Conservation (phyloP, 2,329 filamentous ascomycete species). For the Neofusicoccum sp. region DNA sequence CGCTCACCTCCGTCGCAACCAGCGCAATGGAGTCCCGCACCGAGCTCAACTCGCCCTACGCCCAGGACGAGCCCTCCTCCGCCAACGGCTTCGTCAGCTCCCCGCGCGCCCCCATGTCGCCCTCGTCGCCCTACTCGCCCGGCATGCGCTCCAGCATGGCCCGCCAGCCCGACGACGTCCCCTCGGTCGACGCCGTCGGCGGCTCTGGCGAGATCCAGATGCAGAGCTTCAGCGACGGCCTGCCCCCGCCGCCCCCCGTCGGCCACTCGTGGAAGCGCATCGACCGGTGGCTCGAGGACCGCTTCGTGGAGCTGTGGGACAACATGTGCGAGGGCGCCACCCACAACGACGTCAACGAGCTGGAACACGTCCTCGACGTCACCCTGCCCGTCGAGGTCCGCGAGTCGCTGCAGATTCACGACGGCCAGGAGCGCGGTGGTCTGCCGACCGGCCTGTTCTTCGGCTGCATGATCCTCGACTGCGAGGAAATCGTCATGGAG, state of each 20-base stretch:
- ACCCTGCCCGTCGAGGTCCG: conserved; percentile 90
- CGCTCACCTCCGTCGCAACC: conserved; percentile 83
- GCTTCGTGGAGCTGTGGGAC: conserved; percentile 92
- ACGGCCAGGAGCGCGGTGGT: conserved; percentile 95
- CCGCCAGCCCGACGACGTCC: conserved; percentile 61
- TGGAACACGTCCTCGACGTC: conserved; percentile 94
- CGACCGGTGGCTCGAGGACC: conserved; percentile 88
- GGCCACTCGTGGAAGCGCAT: conserved; percentile 91
- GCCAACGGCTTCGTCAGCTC: conserved; percentile 61
- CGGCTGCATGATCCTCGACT: conserved; percentile 91
- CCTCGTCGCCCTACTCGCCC: conserved; percentile 78
- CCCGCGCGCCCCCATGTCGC: conserved; percentile 56
- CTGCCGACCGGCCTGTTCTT: conserved; percentile 90
- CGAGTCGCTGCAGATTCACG: conserved; percentile 85
- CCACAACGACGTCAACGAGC: conserved; percentile 90
- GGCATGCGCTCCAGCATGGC: conserved; percentile 79
- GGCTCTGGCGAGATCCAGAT: conserved; percentile 85
- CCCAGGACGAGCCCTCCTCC: conserved; percentile 63
- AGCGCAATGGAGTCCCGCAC: conserved; percentile 80
- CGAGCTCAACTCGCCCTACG: conserved; percentile 77
- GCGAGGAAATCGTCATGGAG: conserved; percentile 96
- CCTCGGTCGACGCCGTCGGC: conserved; percentile 61
- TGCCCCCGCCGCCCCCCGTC: conserved; percentile 84
- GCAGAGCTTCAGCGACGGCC: conserved; percentile 91
- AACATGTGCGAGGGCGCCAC: conserved; percentile 91